Evolutionary conservation across 768 basidiomycete genomes (phyloP), one percentile per base, ranked within the genome.

Genomic region (Lepiota brunneoincarnata): DNA sequence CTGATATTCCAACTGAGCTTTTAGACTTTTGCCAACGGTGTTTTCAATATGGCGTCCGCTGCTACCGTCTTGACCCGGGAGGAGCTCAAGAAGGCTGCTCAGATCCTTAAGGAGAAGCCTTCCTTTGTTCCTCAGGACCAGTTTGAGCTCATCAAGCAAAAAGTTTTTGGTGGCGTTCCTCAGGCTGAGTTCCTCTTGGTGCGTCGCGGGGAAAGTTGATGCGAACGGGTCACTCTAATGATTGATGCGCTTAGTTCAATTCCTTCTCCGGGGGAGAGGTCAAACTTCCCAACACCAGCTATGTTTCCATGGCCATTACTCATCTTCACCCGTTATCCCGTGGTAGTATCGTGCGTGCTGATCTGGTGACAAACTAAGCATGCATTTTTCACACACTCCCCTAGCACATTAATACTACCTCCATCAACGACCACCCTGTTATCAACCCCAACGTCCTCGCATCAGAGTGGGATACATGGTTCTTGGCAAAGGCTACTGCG

Each of bases 401-500:
- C 5, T 40, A 57, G 56, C 56, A 57, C 55, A 83, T 89, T 70
- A 83, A 76, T 61, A 79, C 80, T 2, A 71, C 76, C 12, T 76
- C 80, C 52, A 71, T 82, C 1, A 89, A 89, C 67, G 78, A 81
- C 54, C 61, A 71, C 28, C 84, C 85, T 4, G 63, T 76, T 43
- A 83, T 90, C 63, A 81, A 90, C 65, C 87, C 87, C 4, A 69
- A 77, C n/a, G 49, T 67, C 15, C 58, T 71, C 34, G 65, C 63
- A 51, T 58, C 69, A 6, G 67, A 68, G 11, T 71, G 69, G 69
- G 69, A 71, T 51, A 55, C 31, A 9, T 71, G 67, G 66, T 62
- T 69, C 48, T 54, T 69, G 15, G 60, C 66, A 1, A 71, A 70
- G 40, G 67, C 64, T 9, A 64, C 67, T 34, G 65, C 65, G 11